Percentiles rank a stretch among this genome's conserved stretches.
Evolutionary conservation across 129 eudicot species (phyloP).

Genomic region (Chrysanthemum seticuspe): DNA sequence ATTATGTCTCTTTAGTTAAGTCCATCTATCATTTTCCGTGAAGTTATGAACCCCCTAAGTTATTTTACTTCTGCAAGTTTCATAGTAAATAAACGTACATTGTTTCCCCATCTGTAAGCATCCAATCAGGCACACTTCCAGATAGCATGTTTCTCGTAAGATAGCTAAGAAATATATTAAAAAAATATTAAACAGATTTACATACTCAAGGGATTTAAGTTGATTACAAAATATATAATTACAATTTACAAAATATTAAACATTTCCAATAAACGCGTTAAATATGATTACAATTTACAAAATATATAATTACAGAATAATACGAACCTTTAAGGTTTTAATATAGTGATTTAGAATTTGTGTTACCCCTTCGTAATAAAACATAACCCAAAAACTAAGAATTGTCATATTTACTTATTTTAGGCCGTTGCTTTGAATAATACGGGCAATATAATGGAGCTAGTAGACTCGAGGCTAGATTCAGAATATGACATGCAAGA

Average conservation of each 20-base stretch:
- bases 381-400: not conserved
- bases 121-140: constrained; percentile 53
- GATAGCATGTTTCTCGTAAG: constrained; percentile 50
- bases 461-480: constrained; percentile 47
- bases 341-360: not conserved
- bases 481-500: constrained; percentile 35
- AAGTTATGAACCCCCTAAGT: no score
- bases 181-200: not conserved
- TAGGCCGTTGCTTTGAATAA: constrained; percentile 44
- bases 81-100: constrained; percentile 35
- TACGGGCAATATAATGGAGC: constrained; percentile 42
- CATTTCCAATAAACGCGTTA: no score
- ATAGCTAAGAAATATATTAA: constrained; percentile 26
- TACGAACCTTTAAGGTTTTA: no score
- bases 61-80: not conserved
- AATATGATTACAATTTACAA: no score
- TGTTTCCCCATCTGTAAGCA: constrained; percentile 24
- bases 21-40: no score
- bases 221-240: no score
- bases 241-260: no score
- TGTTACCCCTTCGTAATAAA: not conserved
- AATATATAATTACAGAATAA: no score
- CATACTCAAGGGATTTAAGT: no score
- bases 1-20: no score
- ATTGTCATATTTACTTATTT: not conserved